Evolutionary conservation across 495 filamentous ascomycete genomes (phyloP), one percentile per base, ranked within the genome.

Genomic region (Penicillium antarcticum): DNA sequence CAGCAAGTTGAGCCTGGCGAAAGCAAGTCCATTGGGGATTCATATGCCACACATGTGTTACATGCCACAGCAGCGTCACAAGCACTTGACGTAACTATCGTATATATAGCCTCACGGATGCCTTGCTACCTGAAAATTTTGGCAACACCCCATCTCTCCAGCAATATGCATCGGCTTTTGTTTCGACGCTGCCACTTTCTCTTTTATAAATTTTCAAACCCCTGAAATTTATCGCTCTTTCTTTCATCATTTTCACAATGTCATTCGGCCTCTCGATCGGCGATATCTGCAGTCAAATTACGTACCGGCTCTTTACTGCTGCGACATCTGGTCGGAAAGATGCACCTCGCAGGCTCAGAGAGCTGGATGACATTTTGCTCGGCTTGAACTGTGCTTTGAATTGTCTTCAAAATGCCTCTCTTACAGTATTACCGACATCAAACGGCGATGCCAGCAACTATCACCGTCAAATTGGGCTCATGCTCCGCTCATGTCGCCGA

Each of bases 241-340:
- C n/a, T n/a, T n/a, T n/a, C n/a, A n/a, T n/a, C n/a, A 14, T 37
- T 14, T 16, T 14, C 11, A 37, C 10, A 36, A 53, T 53, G 51
- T 38, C 51, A n/a, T 41, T 52, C n/a, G 44, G 51, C 19, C 11
- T 54, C 32, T 54, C 52, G 4, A 14, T 39, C 14, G 52, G 52
- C 8, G 52, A 54, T 24, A 54, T 54, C 4, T 49, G 52, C 40
- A 14, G 21, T 17, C 45, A 54, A 10, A 39, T 54, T 5, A 32
- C 39, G 7, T 29, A 49, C 17, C 52, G 34, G 9, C 26, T 54
- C 1, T 42, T 54, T 18, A 19, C 38, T 7, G 29, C 45, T 6
- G 13, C 43, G 3, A 48, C 39, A 0, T 26, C 18, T 4, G 52
- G 52, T 13, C 38, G 45, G 7, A 48, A 42, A n/a, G 40, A 13